Evolutionary conservation across 768 basidiomycete genomes (phyloP).

Genomic region (Albatrellus ellisii): DNA sequence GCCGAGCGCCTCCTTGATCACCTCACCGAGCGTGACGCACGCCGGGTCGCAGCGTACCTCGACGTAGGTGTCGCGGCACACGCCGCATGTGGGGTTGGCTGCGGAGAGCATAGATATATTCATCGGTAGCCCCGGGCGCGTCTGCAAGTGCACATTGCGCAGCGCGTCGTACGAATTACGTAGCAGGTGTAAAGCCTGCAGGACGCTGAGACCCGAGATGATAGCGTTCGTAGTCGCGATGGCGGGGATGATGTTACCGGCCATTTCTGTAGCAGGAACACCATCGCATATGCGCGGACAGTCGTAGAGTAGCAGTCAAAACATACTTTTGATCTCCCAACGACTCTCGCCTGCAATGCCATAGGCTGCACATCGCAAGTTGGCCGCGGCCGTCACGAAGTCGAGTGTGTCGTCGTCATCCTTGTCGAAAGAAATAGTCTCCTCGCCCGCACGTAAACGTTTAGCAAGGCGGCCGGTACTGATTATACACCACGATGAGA

Average conservation of each 20-base stretch:
- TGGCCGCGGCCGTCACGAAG: constrained; percentile 92
- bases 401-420: constrained; percentile 96
- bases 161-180: constrained; percentile 45
- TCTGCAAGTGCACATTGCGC: constrained; percentile 69
- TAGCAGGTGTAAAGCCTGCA: constrained; percentile 82
- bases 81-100: constrained; percentile 70
- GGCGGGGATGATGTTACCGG: constrained; percentile 98
- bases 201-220: constrained; percentile 86
- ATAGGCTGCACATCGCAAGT: constrained; percentile 84
- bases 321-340: constrained; percentile 90
- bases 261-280: constrained; percentile 61
- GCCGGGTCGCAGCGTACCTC: constrained; percentile 62
- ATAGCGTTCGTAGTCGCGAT: constrained; percentile 99
- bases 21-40: constrained; percentile 53
- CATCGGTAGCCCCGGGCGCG: constrained; percentile 69
- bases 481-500: not conserved
- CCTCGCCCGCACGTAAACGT: constrained; percentile 52
- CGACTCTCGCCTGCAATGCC: constrained; percentile 81
- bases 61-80: constrained; percentile 80
- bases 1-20: constrained; percentile 58
- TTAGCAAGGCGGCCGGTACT: constrained; percentile 74
- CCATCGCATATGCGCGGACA: not conserved
- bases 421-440: constrained; percentile 85
- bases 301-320: not conserved
- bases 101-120: constrained; percentile 48